A percentile compares a stretch with the other conserved stretches of the same genome.
These are phyloP conservation scores for Termitomyces sp. DNA, from an alignment of 768 basidiomycete species.

Conservation along the genomic window DNA sequence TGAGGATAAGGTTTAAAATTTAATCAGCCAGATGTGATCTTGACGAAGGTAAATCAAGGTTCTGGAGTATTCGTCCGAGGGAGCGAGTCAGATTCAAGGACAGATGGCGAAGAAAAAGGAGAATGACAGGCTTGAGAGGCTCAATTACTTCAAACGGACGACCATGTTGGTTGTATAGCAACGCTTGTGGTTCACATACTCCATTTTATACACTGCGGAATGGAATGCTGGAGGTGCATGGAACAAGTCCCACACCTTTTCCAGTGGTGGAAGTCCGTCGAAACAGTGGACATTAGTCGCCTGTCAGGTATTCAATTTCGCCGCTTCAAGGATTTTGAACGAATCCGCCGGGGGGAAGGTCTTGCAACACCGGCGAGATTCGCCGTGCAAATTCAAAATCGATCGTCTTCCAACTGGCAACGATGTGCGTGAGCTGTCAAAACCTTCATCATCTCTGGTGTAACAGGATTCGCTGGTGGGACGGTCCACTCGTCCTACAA, in stretches of 20 bases:
- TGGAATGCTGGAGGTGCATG: conserved; percentile 1
- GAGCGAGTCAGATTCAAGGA: background rate
- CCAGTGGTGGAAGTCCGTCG: background rate
- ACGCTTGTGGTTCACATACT: background rate
- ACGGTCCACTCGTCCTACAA: background rate
- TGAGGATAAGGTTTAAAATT: background rate
- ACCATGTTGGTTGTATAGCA: no score
- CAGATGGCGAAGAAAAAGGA: conserved; percentile 5
- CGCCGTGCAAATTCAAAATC: conserved; percentile 4
- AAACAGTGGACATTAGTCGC: conserved; percentile 3
- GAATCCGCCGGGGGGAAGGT: background rate
- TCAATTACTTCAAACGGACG: no score
- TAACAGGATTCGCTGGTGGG: background rate
- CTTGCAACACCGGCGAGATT: background rate
- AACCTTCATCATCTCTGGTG: conserved; percentile 6
- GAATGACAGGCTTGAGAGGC: background rate
- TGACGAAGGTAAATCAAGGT: background rate
- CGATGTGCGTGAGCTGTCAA: conserved; percentile 5
- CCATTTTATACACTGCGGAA: background rate
- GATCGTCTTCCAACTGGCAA: conserved; percentile 6
- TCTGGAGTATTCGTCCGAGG: background rate
- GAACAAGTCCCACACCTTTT: conserved; percentile 2
- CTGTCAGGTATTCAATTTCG: background rate
- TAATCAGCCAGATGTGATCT: background rate
- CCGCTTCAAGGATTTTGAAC: conserved; percentile 4